Conservation (phyloP, 768 basidiomycete genomes). For the Dendrothele bispora region DNA sequence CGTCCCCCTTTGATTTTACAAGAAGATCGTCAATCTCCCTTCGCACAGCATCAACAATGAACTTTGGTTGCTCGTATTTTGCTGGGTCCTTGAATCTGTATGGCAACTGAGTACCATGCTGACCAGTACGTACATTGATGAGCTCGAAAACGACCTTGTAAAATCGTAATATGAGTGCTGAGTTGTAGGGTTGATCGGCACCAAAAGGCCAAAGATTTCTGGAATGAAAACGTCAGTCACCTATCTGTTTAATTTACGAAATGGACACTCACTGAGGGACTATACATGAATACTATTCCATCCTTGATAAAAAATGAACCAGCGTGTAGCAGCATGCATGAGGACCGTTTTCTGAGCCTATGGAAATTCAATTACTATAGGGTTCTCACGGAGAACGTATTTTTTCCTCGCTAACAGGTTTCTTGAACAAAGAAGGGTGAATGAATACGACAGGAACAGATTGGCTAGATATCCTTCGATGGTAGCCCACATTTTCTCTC, state of each 20-base stretch:
- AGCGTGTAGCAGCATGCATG: background rate
- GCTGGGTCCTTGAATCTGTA: background rate
- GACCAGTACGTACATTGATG: constrained; percentile 4
- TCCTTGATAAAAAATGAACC: constrained; percentile 2
- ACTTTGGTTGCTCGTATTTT: constrained; percentile 1
- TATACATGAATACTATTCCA: constrained; percentile 7
- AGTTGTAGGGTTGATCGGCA: constrained; percentile 5
- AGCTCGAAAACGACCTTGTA: constrained; percentile 6
- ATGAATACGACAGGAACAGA: constrained; percentile 3
- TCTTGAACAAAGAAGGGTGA: background rate
- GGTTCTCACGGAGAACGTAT: background rate
- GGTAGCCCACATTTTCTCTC: background rate
- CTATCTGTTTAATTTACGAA: no score
- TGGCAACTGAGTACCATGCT: background rate
- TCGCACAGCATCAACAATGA: constrained; percentile 1
- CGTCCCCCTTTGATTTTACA: background rate
- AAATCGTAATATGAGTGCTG: background rate
- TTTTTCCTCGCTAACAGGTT: background rate
- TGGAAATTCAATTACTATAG: background rate
- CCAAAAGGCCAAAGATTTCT: constrained; percentile 6
- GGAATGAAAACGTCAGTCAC: no score
- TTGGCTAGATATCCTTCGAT: background rate
- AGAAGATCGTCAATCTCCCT: background rate
- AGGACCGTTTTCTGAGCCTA: constrained; percentile 5
- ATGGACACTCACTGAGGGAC: background rate